Evolutionary conservation across 2,329 filamentous ascomycete genomes (phyloP), one percentile per base, ranked within the genome.

Genomic region (Pyrenophora tritici-repentis): DNA sequence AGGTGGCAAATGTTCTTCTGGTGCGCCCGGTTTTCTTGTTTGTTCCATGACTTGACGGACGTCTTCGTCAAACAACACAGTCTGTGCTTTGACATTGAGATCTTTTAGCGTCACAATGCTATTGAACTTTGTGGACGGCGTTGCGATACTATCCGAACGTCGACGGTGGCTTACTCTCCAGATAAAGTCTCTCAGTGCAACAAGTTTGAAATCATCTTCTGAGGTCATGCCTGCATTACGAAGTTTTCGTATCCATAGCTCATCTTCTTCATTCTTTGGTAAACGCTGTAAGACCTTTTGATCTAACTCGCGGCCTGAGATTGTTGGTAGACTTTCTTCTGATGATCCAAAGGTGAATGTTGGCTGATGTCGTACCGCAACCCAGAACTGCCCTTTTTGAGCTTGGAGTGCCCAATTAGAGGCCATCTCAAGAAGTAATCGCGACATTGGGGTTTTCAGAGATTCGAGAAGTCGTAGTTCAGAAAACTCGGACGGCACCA

Each of bases 141-240:
- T 71, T 47, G 54, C 78, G 67, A 57, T 68, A 65, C 75, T 74
- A 45, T 82, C 79, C 3, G 86, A 83, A 8, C 83, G 77, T 65
- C 86, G 89, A 55, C 89, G 86, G 62, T 86, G 85, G 42, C 89
- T 89, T 6, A 94, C 82, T 33, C 90, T 86, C 89, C 90, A 96
- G 34, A 99, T 90, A 65, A 96, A 97, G 67, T 97, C 92, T 50
- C 90, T 82, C 9, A 99, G 79, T 4, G 87, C 89, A 31, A 97
- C 78, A 2, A 99, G 77, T 72, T 99, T 97, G 67, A 89, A 84
- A 60, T 99, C 94, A 61, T 99, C 93, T 37, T 97, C 92, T 1
- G 80, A 68, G 1, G 81, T 78, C 78, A 99, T 85, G 0, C 94
- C 94, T 35, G 96, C 84, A 58, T 90, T 96, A 42, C 89, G 85